Evolutionary conservation across 257 asterid species (phyloP).

Genomic region (Linderniella brevidens): DNA sequence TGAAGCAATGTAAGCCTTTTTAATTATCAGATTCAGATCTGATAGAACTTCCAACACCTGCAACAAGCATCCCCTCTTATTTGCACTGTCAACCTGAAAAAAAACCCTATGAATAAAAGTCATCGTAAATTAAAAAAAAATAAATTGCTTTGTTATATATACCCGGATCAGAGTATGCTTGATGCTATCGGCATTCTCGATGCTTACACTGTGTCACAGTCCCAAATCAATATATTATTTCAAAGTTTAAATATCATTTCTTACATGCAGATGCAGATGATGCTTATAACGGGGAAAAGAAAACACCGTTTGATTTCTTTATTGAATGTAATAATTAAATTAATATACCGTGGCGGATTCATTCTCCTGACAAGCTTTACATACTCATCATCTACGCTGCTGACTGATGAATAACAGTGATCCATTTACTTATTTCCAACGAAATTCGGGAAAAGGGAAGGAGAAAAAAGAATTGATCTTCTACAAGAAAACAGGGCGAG

Average conservation of each 20-base stretch:
- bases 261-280: neutral
- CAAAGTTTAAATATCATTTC: constrained; percentile 7
- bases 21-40: constrained; percentile 62
- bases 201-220: constrained; percentile 19
- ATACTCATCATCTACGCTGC: neutral
- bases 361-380: constrained; percentile 3
- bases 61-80: constrained; percentile 73
- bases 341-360: constrained; percentile 1
- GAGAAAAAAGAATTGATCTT: neutral
- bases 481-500: too few species aligned
- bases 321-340: neutral
- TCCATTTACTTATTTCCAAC: neutral
- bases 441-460: neutral
- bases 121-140: constrained; percentile 5
- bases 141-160: neutral
- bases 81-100: constrained; percentile 74
- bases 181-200: constrained; percentile 26
- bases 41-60: constrained; percentile 82
- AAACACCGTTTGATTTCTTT: neutral
- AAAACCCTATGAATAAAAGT: neutral
- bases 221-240: constrained; percentile 12
- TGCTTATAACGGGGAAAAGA: neutral
- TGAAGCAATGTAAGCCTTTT: constrained; percentile 80
- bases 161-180: constrained; percentile 31
- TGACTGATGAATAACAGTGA: neutral